Base-by-base conservation (phyloP, 179 eudicot species). In the Drosera spatulata region DNA sequence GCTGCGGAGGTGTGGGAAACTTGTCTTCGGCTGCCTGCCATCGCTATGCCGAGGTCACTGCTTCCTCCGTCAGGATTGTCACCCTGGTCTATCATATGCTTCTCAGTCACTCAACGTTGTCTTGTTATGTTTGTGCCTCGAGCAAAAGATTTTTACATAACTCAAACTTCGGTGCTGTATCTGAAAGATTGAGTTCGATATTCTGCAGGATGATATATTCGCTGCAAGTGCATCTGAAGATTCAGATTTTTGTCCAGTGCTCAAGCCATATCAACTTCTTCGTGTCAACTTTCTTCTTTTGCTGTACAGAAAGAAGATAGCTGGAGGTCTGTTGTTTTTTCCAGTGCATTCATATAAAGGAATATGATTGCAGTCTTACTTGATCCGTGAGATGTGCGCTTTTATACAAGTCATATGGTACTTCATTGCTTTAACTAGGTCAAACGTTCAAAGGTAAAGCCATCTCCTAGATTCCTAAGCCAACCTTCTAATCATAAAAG, bases 271-370 rank as follows among this genome's bases (percentile, higher is more conserved):
- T 67, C 98, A 91, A 79, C 87, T 91, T 64, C 94, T 91, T 65
- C 96, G 98, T 64, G 98, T 91, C 72, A 91, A 88, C 77, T 91
- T 91, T 75, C 98, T 91, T 63, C 76, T 91, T 76, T 80, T 88
- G 71, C 58, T 88, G 80, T 77, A 88, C 58, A 80, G 79, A 67
- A 91, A 86, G 79, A 88, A 77, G 79, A 86, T 91, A 53, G 98
- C 76, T 12, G 96, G 98, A 84, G 98, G 98, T 91, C 68, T 54
- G 62, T 62, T 9, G 56, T 58, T n/a, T 56, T 6, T 15, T 42
- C 10, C 53, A 38, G 38, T 8, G 9, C 33, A 38, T 53, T 55
- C 39, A 55, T 55, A 10, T 55, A 39, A n/a, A n/a, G n/a, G n/a
- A n/a, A n/a, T n/a, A n/a, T n/a, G n/a, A n/a, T n/a, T n/a, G n/a